A percentile compares a stretch with the other conserved stretches of the same genome.
phyloP scores from a whole-genome alignment of 768 basidiomycete species.

The Russula sp. region DNA sequence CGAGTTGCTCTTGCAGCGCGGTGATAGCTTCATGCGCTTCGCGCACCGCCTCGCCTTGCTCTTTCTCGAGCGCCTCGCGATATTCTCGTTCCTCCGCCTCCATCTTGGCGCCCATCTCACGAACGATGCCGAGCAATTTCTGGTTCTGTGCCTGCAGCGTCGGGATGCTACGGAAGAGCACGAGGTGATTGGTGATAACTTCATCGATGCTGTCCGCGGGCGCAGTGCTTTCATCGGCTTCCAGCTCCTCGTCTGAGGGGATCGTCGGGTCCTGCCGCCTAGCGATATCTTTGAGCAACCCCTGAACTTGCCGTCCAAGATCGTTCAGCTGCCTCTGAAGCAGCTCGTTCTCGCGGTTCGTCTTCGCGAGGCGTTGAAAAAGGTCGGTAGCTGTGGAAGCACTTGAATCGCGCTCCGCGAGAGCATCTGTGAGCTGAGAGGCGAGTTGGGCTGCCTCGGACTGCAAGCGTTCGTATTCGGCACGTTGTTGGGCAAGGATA shows the following conservation, averaged over 20 bases:
- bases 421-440: slow-evolving; percentile 66
- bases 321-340: slow-evolving; percentile 24
- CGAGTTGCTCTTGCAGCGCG: slow-evolving; percentile 69
- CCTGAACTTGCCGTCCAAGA: slow-evolving; percentile 59
- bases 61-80: slow-evolving; percentile 58
- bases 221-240: slow-evolving; percentile 37
- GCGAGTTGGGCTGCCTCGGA: slow-evolving; percentile 77
- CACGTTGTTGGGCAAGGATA: slow-evolving; percentile 80
- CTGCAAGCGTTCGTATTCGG: slow-evolving; percentile 80
- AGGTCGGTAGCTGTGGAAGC: slow-evolving; percentile 50
- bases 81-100: slow-evolving; percentile 81
- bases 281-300: slow-evolving; percentile 70
- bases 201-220: slow-evolving; percentile 58
- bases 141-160: slow-evolving; percentile 89
- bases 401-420: slow-evolving; percentile 69
- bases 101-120: slow-evolving; percentile 78
- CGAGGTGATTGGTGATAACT: slow-evolving; percentile 84
- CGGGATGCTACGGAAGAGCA: slow-evolving; percentile 76
- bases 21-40: slow-evolving; percentile 88
- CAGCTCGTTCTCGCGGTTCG: slow-evolving; percentile 18
- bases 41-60: slow-evolving; percentile 71
- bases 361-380: slow-evolving; percentile 28
- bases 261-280: slow-evolving; percentile 81
- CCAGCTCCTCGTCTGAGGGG: slow-evolving; percentile 59
- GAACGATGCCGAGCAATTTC: slow-evolving; percentile 74